A percentile compares a stretch with the other conserved stretches of the same genome.
phyloP scores from a whole-genome alignment of 495 filamentous ascomycete genomes.

The Penicillium parvum region DNA sequence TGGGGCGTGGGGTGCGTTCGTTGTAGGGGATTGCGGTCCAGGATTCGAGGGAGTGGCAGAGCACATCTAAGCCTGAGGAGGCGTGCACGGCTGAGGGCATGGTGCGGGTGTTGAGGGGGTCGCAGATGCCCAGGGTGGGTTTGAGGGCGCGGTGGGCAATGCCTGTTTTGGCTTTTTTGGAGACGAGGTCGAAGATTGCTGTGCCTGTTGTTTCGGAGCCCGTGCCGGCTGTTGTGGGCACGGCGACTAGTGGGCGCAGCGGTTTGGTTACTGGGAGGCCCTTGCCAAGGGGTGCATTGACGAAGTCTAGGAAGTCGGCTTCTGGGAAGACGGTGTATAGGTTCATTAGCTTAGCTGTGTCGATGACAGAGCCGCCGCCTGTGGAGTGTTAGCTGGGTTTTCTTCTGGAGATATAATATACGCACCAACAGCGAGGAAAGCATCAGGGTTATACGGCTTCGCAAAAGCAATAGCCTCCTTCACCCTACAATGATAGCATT shows the following conservation, averaged over 20 bases:
- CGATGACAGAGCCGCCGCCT: constrained; percentile 77
- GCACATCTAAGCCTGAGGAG: constrained; percentile 83
- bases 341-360: constrained; percentile 98
- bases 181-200: constrained; percentile 92
- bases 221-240: constrained; percentile 93
- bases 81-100: constrained; percentile 93
- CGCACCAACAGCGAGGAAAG: constrained; percentile 84
- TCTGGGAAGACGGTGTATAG: constrained; percentile 84
- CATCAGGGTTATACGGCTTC: constrained; percentile 74
- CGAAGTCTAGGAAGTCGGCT: constrained; percentile 92
- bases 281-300: constrained; percentile 90
- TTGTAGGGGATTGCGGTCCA: constrained; percentile 96
- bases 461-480: constrained; percentile 83
- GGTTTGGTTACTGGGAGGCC: constrained; percentile 75
- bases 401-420: not conserved
- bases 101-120: constrained; percentile 89
- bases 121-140: constrained; percentile 92
- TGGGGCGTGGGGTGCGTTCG: constrained; percentile 74
- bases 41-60: constrained; percentile 89
- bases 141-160: constrained; percentile 93
- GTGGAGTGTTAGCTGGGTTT: not conserved
- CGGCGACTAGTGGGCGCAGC: constrained; percentile 81
- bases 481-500: constrained; percentile 47
- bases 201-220: constrained; percentile 96
- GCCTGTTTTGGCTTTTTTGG: constrained; percentile 86